Conservation (phyloP, 2,329 filamentous ascomycete species). For the Penicillium sp. region DNA sequence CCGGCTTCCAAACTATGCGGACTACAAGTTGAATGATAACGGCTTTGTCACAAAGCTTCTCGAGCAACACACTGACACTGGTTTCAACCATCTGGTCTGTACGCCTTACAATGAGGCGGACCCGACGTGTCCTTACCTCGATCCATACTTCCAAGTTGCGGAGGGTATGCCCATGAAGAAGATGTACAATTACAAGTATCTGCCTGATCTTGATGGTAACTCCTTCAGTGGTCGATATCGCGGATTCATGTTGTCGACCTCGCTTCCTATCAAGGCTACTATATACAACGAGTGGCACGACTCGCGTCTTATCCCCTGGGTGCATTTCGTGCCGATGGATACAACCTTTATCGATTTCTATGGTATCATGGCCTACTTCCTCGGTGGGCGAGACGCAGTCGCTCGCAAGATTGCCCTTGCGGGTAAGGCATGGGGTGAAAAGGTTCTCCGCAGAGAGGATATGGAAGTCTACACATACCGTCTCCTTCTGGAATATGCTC, state of each 20-base stretch:
- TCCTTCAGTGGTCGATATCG: constrained; percentile 69
- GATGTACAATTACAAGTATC: constrained; percentile 62
- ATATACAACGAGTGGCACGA: constrained; percentile 83
- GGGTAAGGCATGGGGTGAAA: constrained; percentile 69
- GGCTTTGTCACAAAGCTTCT: constrained; percentile 44
- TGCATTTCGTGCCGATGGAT: constrained; percentile 80
- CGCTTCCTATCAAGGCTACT: constrained; percentile 74
- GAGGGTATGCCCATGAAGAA: constrained; percentile 32
- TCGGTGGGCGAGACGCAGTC: constrained; percentile 53
- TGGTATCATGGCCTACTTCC: constrained; percentile 72
- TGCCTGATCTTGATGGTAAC: constrained; percentile 77
- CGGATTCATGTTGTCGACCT: constrained; percentile 68
- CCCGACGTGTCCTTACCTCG: constrained; percentile 50
- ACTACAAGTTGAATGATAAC: constrained; percentile 43
- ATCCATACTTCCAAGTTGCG: constrained; percentile 40
- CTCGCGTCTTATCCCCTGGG: constrained; percentile 71
- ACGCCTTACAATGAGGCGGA: constrained; percentile 36
- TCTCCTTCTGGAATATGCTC: constrained; percentile 64
- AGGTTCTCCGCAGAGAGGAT: constrained; percentile 68
- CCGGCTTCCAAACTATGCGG: constrained; percentile 38
- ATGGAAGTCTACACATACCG: constrained; percentile 72
- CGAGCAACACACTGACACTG: constrained; percentile 41
- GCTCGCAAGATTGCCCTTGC: constrained; percentile 66
- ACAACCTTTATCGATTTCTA: constrained; percentile 72
- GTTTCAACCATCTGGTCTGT: constrained; percentile 48